Evolutionary conservation across 768 basidiomycete genomes (phyloP).

Genomic region (Boletus subparvulus): DNA sequence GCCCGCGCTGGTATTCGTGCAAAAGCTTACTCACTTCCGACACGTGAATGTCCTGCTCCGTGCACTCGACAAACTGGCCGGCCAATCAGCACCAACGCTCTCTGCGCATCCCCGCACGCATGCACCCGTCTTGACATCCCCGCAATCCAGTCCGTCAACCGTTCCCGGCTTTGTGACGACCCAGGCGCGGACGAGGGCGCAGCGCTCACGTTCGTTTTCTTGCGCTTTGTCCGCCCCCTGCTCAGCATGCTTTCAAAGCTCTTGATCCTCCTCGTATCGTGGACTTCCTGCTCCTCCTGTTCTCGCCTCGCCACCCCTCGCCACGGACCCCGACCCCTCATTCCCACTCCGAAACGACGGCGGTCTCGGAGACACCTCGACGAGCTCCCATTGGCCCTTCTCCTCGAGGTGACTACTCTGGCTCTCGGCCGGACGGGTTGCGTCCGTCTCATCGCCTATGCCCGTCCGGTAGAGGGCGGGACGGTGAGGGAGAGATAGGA

Average conservation of each 20-base stretch:
- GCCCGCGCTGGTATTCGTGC: constrained; percentile 70
- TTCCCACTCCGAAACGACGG: constrained; percentile 39
- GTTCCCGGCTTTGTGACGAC: constrained; percentile 53
- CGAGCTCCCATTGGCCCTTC: constrained; percentile 49
- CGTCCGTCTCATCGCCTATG: constrained; percentile 9
- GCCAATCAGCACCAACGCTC: constrained; percentile 36
- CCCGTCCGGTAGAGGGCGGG: constrained; percentile 36
- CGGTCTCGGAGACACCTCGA: constrained; percentile 53
- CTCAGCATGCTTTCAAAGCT: constrained; percentile 89
- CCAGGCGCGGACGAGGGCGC: not conserved
- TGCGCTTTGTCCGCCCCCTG: constrained; percentile 22
- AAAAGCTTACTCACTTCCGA: constrained; percentile 81
- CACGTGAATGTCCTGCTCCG: constrained; percentile 73
- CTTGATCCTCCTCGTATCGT: constrained; percentile 72
- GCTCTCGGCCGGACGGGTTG: not conserved
- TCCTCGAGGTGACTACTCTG: constrained; percentile 21
- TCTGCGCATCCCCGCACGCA: constrained; percentile 42
- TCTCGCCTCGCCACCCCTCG: constrained; percentile 23
- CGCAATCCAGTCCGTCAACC: constrained; percentile 45
- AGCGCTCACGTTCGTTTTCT: not conserved
- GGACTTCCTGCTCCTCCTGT: constrained; percentile 31
- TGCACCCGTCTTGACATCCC: constrained; percentile 44
- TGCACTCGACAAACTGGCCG: constrained; percentile 67
- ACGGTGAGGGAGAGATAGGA: constrained; percentile 51
- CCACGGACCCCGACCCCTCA: constrained; percentile 14